Evolutionary conservation across 2,329 filamentous ascomycete species (phyloP), one percentile per base, ranked within the genome.

Genomic region (Sporothrix brasiliensis): DNA sequence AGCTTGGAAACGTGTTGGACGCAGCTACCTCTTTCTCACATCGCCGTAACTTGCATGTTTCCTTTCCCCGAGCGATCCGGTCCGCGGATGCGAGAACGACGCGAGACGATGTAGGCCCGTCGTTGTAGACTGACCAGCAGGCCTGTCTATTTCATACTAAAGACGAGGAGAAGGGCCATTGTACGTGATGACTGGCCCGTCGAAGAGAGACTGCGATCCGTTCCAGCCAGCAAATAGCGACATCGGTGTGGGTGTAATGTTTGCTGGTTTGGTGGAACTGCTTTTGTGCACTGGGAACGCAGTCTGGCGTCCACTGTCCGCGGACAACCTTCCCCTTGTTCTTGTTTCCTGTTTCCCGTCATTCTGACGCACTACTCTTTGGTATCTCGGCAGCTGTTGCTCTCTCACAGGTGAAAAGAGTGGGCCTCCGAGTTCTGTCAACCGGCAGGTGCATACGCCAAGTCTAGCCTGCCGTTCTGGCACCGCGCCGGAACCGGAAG

Each of bases 401-500:
- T 34, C 39, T 39, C 14, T 27, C 3, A 16, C 61, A 1, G 27
- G 24, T 1, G 24, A 34, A 50, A 11, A 5, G 19, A 50, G 44
- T 50, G 44, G 61, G 44, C 7, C 61, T 16, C 27, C 24, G 16
- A 50, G 14, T 44, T 65, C 63, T 47, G 63, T 27, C 47, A 53
- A 53, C 47, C 44, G 63, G 63, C 39, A 30, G 41, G 10, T 44
- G 41, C 14, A n/a, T 27, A 21, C 6, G 21, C 16, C 19, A 50
- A n/a, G 21, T 11, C 11, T 49, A 21, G 58, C 44, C 24, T 27
- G 41, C 44, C 24, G 24, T 27, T 34, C 44, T 27, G 44, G 44
- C 47, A 52, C 10, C 13, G 41, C 41, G 34, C 60, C 41, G 60
- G 41, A 44, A 65, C 44, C 41, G 60, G 41, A 50, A 65, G 21